Conservation (phyloP, 495 filamentous ascomycete species). For the Penicillium nucicola region DNA sequence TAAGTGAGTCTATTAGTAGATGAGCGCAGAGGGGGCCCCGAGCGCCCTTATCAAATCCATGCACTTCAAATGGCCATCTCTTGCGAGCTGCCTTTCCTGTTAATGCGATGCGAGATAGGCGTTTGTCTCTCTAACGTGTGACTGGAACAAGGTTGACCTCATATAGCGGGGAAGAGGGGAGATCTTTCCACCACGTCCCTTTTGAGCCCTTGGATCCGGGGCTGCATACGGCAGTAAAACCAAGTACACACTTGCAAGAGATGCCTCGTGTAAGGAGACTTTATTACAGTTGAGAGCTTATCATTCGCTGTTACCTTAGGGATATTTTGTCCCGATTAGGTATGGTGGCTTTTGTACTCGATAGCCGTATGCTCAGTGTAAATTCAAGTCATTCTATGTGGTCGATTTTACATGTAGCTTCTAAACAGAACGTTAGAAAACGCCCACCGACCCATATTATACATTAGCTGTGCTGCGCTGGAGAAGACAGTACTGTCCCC, state of each 20-base stretch:
- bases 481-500: conserved; percentile 82
- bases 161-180: conserved; percentile 2
- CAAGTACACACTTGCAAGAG: background rate
- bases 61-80: background rate
- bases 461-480: conserved; percentile 33
- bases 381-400: too few species aligned
- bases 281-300: conserved; percentile 19
- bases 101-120: conserved; percentile 29
- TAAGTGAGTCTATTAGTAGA: background rate
- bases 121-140: conserved; percentile 1
- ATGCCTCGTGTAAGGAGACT: background rate
- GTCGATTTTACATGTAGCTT: background rate
- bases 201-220: conserved; percentile 22
- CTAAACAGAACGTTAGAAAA: too few species aligned
- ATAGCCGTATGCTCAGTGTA: conserved; percentile 2
- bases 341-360: conserved; percentile 9
- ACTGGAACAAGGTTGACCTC: background rate
- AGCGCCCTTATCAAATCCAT: background rate
- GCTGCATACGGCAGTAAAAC: background rate
- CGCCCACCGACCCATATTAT: background rate
- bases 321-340: conserved; percentile 25
- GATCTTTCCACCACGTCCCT: background rate
- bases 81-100: conserved; percentile 24
- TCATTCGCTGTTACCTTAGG: conserved; percentile 9
- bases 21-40: background rate